Evolutionary conservation across 257 asterid species (phyloP).

Genomic region (Phtheirospermum japonicum): DNA sequence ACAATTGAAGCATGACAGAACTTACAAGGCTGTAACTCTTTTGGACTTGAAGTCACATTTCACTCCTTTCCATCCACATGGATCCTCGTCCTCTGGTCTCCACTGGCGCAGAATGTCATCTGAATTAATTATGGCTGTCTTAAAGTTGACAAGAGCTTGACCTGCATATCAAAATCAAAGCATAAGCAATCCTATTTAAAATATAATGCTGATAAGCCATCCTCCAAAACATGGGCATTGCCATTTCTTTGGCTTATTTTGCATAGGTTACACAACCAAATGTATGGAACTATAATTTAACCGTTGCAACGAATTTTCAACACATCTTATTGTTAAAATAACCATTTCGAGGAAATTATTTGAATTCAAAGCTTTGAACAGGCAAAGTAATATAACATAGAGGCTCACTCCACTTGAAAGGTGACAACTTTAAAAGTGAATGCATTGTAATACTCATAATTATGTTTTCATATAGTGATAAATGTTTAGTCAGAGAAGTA

Average conservation of each 20-base stretch:
- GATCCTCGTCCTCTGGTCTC: conserved; percentile 83
- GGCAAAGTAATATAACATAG: conserved; percentile 14
- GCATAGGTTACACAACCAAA: conserved; percentile 16
- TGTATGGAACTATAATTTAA: conserved; percentile 16
- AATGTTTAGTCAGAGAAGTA: conserved; percentile 19
- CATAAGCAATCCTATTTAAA: conserved; percentile 18
- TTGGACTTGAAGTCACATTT: conserved; percentile 64
- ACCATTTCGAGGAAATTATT: not conserved
- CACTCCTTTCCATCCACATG: conserved; percentile 86
- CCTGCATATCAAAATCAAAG: conserved; percentile 42
- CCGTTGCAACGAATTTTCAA: conserved; percentile 19
- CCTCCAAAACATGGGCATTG: not conserved
- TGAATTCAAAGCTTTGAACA: conserved; percentile 14
- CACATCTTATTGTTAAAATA: conserved; percentile 13
- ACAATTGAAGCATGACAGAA: conserved; percentile 23
- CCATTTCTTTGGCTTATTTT: conserved; percentile 7
- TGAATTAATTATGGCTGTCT: conserved; percentile 56
- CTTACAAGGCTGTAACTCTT: conserved; percentile 75
- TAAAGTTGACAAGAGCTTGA: conserved; percentile 74
- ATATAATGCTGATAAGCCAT: conserved; percentile 5
- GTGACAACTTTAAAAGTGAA: conserved; percentile 6
- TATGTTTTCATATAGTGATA: not conserved
- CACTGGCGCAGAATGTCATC: conserved; percentile 66
- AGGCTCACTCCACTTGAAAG: conserved; percentile 21
- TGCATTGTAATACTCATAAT: not conserved